Evolutionary conservation across 1,139 yeast species (phyloP).

Genomic region (Kurtzmaniella quercitrusa): DNA sequence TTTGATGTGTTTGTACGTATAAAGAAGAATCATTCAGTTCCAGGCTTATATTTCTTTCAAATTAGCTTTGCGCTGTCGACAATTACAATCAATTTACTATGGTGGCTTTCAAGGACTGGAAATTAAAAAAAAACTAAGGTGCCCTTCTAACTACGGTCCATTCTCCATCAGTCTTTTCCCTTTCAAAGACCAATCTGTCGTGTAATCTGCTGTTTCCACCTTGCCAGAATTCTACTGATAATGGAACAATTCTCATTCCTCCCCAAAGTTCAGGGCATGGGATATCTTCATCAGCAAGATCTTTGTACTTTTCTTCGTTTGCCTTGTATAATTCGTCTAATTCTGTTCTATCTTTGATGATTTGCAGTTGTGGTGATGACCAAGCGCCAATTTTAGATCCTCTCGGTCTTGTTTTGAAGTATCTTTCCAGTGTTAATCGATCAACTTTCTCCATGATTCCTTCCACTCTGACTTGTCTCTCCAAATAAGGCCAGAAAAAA

Average conservation of each 20-base stretch:
- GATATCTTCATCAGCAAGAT: slow-evolving; percentile 51
- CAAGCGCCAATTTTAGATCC: slow-evolving; percentile 95
- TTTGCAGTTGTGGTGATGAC: slow-evolving; percentile 86
- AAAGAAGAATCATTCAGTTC: too few relatives aligned
- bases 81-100: too few relatives aligned
- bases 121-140: too few relatives aligned
- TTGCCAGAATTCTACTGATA: slow-evolving; percentile 96
- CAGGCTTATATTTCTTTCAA: too few relatives aligned
- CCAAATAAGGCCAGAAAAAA: slow-evolving; percentile 90
- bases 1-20: too few relatives aligned
- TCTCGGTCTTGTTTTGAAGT: slow-evolving; percentile 83
- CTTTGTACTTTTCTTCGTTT: slow-evolving; percentile 56
- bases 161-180: slow-evolving; percentile 41
- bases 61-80: too few relatives aligned
- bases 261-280: slow-evolving; percentile 98
- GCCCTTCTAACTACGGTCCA: slow-evolving; percentile 75
- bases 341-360: slow-evolving; percentile 53
- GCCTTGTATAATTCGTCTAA: slow-evolving; percentile 52
- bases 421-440: slow-evolving; percentile 69
- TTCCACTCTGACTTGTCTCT: slow-evolving; percentile 91
- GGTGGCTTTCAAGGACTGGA: too few relatives aligned
- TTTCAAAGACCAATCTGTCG: slow-evolving; percentile 76
- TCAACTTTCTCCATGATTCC: slow-evolving; percentile 75
- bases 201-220: slow-evolving; percentile 89
- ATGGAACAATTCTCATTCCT: slow-evolving; percentile 81